Percentiles rank a stretch among this genome's conserved stretches.
phyloP scores from a whole-genome alignment of 139 green algal species.

The Diplosphaera chodatii region DNA sequence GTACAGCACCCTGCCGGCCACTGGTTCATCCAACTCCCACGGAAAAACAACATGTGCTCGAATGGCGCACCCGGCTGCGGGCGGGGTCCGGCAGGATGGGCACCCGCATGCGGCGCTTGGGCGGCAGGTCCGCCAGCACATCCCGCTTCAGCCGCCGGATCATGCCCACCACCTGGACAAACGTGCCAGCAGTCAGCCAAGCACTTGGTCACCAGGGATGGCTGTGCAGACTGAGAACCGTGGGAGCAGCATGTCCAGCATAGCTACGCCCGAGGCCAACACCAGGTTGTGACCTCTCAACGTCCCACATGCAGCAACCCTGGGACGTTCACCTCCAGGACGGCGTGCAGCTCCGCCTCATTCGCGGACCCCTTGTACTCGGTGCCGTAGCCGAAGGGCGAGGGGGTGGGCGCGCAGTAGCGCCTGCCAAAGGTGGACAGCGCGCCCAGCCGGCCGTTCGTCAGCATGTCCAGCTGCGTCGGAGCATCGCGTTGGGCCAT shows the following conservation, averaged over 20 bases:
- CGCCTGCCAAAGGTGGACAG: conserved; percentile 32
- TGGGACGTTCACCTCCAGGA: conserved; percentile 21
- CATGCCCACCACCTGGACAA: conserved; percentile 28
- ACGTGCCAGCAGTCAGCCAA: too few species aligned
- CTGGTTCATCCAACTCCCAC: too few species aligned
- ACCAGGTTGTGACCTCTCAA: too few species aligned
- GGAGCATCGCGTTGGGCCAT: too few species aligned
- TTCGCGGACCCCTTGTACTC: conserved; percentile 13
- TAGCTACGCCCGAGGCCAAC: too few species aligned
- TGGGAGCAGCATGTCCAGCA: too few species aligned
- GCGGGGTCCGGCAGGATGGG: not conserved
- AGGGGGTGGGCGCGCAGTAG: conserved; percentile 24
- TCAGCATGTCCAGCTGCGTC: conserved; percentile 48
- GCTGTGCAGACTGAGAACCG: too few species aligned
- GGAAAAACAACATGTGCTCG: too few species aligned
- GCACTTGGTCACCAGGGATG: too few species aligned
- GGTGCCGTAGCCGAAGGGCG: not conserved
- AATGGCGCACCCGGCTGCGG: not conserved
- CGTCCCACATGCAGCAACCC: too few species aligned
- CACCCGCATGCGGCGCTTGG: conserved; percentile 16
- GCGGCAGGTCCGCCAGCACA: conserved; percentile 29
- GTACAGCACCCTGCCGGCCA: too few species aligned
- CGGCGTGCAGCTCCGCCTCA: conserved; percentile 21
- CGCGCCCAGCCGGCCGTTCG: conserved; percentile 18
- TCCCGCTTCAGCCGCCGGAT: conserved; percentile 38